Conservation (phyloP, 169 alveolate species). For the Cryptosporidium meleagridis region DNA sequence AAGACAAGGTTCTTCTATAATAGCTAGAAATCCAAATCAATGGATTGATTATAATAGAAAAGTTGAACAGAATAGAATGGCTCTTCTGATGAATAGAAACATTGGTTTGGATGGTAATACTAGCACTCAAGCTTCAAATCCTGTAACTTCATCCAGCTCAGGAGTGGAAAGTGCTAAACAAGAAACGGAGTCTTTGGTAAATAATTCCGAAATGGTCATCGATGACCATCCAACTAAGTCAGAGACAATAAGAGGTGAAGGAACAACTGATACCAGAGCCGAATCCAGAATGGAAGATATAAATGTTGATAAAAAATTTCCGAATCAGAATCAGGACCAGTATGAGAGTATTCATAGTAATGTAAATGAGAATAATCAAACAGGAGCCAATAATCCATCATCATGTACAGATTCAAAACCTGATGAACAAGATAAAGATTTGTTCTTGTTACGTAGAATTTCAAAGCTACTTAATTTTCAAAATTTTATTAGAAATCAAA, state of each 20-base stretch:
- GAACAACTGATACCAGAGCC: neutral
- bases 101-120: neutral
- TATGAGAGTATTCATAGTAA: neutral
- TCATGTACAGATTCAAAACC: neutral
- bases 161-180: neutral
- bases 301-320: neutral
- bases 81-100: constrained; percentile 21
- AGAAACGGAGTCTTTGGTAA: neutral
- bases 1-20: constrained; percentile 65
- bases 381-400: neutral
- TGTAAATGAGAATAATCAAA: neutral
- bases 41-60: constrained; percentile 73
- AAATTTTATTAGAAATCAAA: constrained; percentile 56
- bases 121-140: neutral
- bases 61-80: constrained; percentile 72
- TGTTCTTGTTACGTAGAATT: neutral
- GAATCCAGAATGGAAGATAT: neutral
- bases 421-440: neutral
- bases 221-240: neutral
- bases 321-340: no score
- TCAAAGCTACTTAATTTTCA: constrained; percentile 43
- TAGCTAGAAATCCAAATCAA: constrained; percentile 60
- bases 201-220: neutral
- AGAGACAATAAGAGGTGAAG: neutral
- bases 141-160: neutral